Evolutionary conservation across 257 asterid genomes (phyloP), one percentile per base, ranked within the genome.

Genomic region (Penstemon davidsonii): DNA sequence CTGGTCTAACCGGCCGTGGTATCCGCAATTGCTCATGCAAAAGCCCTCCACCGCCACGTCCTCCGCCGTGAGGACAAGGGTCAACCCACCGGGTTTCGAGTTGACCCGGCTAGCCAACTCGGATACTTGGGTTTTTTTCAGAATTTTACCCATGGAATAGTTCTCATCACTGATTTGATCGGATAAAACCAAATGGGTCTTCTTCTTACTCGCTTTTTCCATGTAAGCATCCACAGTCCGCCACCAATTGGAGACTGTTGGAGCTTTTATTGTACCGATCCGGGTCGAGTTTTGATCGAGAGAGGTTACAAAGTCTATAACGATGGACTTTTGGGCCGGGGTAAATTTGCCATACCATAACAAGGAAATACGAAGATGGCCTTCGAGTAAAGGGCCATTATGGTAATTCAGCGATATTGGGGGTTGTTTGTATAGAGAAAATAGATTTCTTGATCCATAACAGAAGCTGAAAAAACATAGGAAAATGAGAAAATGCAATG

Each of bases 241-340:
- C 84, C 84, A 79, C 84, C 84, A 79, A 0, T 54, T 47, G 11
- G 76, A 71, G 37, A 65, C 71, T 2, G 80, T 45, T 10, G 80
- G 73, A 3, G 47, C n/a, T n/a, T 71, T 45, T 10, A 7, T 4
- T 59, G 52, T 10, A 57, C 38, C 18, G 8, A 54, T 5, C 60
- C 33, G 33, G 33, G 55, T 68, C 0, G 8, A 38, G 0, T 46
- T 10, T 7, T 41, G 65, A 25, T 50, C 42, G 5, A 75, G 53
- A n/a, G 84, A 55, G 5, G 40, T 5, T 15, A 72, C 52, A 41
- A 79, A 79, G 45, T 79, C 83, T 0, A 72, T 49, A 19, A 79
- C 3, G 44, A 79, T 72, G 5, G 78, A 45, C 53, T 75, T 79
- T 50, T 75, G 80, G 54, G 78, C 25, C 5, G 80, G 36, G 40